A percentile compares a stretch with the other conserved stretches of the same genome.
Evolutionary conservation across 139 green algal genomes (phyloP).

Genomic region (Closterium sp.): DNA sequence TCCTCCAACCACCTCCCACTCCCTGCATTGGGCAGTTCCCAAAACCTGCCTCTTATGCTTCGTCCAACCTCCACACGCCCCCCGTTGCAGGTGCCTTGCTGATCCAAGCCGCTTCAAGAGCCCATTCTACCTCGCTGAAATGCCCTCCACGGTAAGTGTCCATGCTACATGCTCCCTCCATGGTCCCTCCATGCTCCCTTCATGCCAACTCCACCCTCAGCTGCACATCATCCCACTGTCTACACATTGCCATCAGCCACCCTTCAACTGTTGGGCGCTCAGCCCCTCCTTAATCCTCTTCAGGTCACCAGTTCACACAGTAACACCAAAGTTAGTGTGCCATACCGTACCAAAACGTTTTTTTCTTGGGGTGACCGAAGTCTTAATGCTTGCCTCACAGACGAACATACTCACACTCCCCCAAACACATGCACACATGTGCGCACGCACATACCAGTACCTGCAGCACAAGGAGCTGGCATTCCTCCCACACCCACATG

Average conservation of each 20-base stretch:
- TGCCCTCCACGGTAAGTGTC: neutral
- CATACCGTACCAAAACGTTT: neutral
- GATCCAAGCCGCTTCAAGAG: neutral
- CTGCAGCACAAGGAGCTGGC: neutral
- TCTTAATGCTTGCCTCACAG: too few species aligned
- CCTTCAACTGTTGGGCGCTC: too few species aligned
- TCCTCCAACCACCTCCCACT: too few species aligned
- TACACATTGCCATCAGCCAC: neutral
- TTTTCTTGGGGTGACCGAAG: neutral
- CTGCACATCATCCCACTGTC: neutral
- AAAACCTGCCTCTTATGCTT: too few species aligned
- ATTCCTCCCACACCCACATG: neutral
- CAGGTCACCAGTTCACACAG: neutral
- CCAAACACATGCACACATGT: neutral
- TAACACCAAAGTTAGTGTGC: neutral
- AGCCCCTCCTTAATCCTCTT: too few species aligned
- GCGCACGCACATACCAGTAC: neutral
- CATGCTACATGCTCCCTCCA: neutral
- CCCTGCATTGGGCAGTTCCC: too few species aligned
- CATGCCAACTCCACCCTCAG: neutral
- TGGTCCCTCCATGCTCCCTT: too few species aligned
- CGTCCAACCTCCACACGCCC: too few species aligned
- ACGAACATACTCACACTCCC: neutral
- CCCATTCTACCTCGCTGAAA: neutral
- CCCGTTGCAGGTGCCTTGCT: too few species aligned